Evolutionary conservation across 2,329 filamentous ascomycete genomes (phyloP).

Genomic region (Fusarium siculi): DNA sequence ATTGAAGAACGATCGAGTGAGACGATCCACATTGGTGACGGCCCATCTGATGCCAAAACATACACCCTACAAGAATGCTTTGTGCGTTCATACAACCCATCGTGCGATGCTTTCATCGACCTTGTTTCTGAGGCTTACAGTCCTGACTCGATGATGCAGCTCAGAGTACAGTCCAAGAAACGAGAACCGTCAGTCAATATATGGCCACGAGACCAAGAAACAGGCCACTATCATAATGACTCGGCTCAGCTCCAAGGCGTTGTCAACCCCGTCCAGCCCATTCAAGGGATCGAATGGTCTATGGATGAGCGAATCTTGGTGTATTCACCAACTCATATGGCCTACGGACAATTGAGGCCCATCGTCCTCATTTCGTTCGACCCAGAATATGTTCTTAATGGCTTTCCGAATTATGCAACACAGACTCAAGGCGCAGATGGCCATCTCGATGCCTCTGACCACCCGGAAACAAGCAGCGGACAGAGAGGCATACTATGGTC

Average conservation of each 20-base stretch:
- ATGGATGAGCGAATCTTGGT: conserved; percentile 61
- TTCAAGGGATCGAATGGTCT: conserved; percentile 52
- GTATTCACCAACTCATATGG: conserved; percentile 49
- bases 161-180: conserved; percentile 49
- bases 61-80: conserved; percentile 65
- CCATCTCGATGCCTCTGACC: not conserved
- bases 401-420: conserved; percentile 24
- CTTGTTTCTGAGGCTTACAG: conserved; percentile 54
- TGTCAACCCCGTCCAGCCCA: conserved; percentile 47
- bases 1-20: conserved; percentile 23
- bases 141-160: conserved; percentile 53
- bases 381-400: conserved; percentile 39
- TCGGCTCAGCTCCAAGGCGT: conserved; percentile 49
- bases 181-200: conserved; percentile 7
- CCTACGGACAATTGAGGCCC: conserved; percentile 22
- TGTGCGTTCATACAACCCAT: conserved; percentile 64
- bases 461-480: not conserved
- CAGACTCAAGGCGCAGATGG: not conserved
- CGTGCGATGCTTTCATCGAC: conserved; percentile 67
- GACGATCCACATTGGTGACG: conserved; percentile 60
- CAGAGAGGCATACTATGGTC: not conserved
- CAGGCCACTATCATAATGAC: not conserved
- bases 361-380: conserved; percentile 47
- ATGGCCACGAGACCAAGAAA: conserved; percentile 40
- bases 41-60: conserved; percentile 52